Evolutionary conservation across 1,139 yeast species (phyloP).

Genomic region (Candida tunisiensis): DNA sequence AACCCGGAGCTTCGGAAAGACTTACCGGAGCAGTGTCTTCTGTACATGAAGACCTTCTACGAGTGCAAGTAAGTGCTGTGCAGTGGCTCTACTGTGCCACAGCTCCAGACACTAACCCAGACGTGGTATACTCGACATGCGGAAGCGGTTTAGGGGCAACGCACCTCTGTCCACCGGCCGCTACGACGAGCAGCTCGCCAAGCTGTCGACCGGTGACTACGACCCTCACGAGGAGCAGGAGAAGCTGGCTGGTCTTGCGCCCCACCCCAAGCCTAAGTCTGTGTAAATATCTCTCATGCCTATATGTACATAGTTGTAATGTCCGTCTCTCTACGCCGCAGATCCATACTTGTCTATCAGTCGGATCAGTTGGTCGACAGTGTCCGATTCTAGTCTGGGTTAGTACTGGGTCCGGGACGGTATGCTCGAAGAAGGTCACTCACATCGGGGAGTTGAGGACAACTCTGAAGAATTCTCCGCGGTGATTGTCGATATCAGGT

Average conservation of each 20-base stretch:
- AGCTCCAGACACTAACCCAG: neutral
- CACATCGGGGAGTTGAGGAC: slow-evolving; percentile 60
- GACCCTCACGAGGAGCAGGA: slow-evolving; percentile 65
- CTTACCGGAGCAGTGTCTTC: slow-evolving; percentile 77
- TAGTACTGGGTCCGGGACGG: neutral
- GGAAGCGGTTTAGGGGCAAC: slow-evolving; percentile 84
- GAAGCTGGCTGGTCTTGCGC: slow-evolving; percentile 7
- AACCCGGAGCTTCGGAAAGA: slow-evolving; percentile 61
- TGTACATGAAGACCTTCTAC: slow-evolving; percentile 70
- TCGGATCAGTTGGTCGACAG: slow-evolving; percentile 25
- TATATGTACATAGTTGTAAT: slow-evolving; percentile 3
- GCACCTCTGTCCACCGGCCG: slow-evolving; percentile 88
- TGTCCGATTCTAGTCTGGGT: slow-evolving; percentile 10
- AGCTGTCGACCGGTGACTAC: slow-evolving; percentile 63
- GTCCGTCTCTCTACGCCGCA: slow-evolving; percentile 1
- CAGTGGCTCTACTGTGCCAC: neutral
- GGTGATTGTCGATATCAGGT: slow-evolving; percentile 39
- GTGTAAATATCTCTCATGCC: neutral
- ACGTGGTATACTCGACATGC: slow-evolving; percentile 6
- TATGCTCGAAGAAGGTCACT: slow-evolving; percentile 3
- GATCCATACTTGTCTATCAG: slow-evolving; percentile 17
- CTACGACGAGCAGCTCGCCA: slow-evolving; percentile 73
- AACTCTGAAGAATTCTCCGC: slow-evolving; percentile 73
- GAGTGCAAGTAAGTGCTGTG: slow-evolving; percentile 43
- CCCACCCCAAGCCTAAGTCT: neutral